A percentile compares a stretch with the other conserved stretches of the same genome.
These are phyloP conservation scores for Akanthomyces muscarius DNA, from an alignment of 2,329 filamentous ascomycete species.

Conservation along the genomic window DNA sequence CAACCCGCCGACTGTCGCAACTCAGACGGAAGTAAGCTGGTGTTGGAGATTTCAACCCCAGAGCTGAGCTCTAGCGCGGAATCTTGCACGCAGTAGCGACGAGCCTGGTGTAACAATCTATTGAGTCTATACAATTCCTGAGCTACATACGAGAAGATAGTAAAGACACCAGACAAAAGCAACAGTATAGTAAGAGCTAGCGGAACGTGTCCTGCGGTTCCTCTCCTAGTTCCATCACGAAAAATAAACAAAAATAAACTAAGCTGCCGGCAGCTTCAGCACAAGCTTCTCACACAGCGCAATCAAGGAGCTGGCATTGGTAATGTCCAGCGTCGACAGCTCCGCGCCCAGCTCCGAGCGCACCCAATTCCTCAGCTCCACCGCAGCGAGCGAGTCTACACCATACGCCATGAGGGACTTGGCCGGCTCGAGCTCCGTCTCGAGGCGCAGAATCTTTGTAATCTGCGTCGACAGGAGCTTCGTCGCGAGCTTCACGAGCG, in stretches of 20 bases:
- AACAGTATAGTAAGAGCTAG: too few species aligned
- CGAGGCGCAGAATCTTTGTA: slow-evolving; percentile 24
- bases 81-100: too few species aligned
- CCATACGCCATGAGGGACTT: slow-evolving; percentile 28
- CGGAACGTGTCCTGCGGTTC: too few species aligned
- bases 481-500: slow-evolving; percentile 20
- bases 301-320: slow-evolving; percentile 24
- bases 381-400: slow-evolving; percentile 28
- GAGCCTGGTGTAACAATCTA: too few species aligned
- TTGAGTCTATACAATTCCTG: too few species aligned
- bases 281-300: slow-evolving; percentile 28
- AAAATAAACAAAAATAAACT: neutral
- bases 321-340: slow-evolving; percentile 28
- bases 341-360: slow-evolving; percentile 24
- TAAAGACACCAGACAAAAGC: too few species aligned
- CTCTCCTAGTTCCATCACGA: neutral
- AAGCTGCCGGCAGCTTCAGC: slow-evolving; percentile 3
- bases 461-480: slow-evolving; percentile 25
- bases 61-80: too few species aligned
- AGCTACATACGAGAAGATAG: too few species aligned
- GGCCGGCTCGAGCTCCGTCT: slow-evolving; percentile 24
- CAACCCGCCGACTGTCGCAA: too few species aligned
- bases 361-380: slow-evolving; percentile 29
- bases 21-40: too few species aligned
- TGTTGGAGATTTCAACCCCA: neutral